Evolutionary conservation across 768 basidiomycete species (phyloP).

Genomic region (Krasilnikovozyma curviuscula): DNA sequence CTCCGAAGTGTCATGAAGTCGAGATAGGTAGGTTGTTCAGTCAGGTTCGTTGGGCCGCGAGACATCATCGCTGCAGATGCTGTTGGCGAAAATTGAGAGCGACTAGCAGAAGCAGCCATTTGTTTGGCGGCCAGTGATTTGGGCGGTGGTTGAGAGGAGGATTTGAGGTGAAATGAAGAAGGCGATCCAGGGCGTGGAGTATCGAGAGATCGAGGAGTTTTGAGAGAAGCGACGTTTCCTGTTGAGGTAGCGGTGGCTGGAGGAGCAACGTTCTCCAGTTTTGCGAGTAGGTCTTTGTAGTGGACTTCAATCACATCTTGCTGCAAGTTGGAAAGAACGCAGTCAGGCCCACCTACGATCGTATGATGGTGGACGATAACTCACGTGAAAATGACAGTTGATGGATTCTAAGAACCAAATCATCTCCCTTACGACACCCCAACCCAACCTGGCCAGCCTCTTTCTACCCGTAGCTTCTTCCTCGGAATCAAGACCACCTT

Average conservation of each 20-base stretch:
- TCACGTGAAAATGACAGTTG: constrained; percentile 46
- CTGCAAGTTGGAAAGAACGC: constrained; percentile 27
- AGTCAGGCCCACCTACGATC: not conserved
- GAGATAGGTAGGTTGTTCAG: constrained; percentile 29
- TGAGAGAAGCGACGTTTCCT: not conserved
- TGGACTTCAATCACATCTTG: constrained; percentile 76
- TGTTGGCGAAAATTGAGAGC: not conserved
- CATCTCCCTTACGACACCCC: constrained; percentile 77
- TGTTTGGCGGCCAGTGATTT: too few species aligned
- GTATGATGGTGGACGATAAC: not conserved
- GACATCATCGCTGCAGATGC: not conserved
- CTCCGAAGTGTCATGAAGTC: constrained; percentile 73
- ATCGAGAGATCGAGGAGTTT: not conserved
- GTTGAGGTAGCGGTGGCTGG: not conserved
- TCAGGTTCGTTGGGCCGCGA: not conserved
- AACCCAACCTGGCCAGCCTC: constrained; percentile 52
- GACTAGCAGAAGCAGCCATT: too few species aligned
- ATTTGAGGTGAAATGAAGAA: not conserved
- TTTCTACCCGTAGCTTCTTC: constrained; percentile 47
- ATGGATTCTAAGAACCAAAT: constrained; percentile 76
- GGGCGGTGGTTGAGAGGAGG: not conserved
- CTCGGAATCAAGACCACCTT: constrained; percentile 52
- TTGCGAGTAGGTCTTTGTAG: constrained; percentile 27
- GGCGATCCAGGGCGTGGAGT: not conserved
- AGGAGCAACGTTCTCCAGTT: not conserved